These are phyloP conservation scores for Fusarium sp. DNA, from an alignment of 2,329 filamentous ascomycete species.

Conservation along the genomic window DNA sequence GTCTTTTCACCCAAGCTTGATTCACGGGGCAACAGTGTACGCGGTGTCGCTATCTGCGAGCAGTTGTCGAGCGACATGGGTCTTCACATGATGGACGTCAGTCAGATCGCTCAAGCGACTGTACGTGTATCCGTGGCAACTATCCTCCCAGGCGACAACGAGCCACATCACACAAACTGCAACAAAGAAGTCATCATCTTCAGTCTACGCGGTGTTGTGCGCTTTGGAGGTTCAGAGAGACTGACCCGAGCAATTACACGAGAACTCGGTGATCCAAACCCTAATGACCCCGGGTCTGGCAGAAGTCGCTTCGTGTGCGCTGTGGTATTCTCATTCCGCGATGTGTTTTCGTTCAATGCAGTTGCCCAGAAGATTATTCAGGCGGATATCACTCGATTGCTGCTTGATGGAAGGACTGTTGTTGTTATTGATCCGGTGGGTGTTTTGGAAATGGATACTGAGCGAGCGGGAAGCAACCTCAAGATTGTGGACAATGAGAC, in stretches of 20 bases:
- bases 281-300: conserved; percentile 45
- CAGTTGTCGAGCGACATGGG: conserved; percentile 50
- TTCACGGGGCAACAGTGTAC: conserved; percentile 49
- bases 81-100: conserved; percentile 52
- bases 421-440: conserved; percentile 48
- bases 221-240: conserved; percentile 51
- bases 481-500: conserved; percentile 42
- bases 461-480: conserved; percentile 15
- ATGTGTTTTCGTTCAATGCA: conserved; percentile 48
- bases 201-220: conserved; percentile 49
- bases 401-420: conserved; percentile 43
- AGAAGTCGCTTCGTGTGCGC: conserved; percentile 44
- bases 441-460: conserved; percentile 40
- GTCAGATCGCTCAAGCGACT: conserved; percentile 48
- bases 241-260: conserved; percentile 48
- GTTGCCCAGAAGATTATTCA: conserved; percentile 48
- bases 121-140: conserved; percentile 48
- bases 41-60: conserved; percentile 50
- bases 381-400: conserved; percentile 45
- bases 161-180: conserved; percentile 44
- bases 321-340: conserved; percentile 49
- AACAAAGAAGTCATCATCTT: conserved; percentile 49
- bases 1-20: conserved; percentile 50
- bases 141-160: conserved; percentile 43
- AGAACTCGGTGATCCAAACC: conserved; percentile 42